phyloP scores from a whole-genome alignment of 1,284 basidiomycete genomes.

The Apiotrichum montevideense region DNA sequence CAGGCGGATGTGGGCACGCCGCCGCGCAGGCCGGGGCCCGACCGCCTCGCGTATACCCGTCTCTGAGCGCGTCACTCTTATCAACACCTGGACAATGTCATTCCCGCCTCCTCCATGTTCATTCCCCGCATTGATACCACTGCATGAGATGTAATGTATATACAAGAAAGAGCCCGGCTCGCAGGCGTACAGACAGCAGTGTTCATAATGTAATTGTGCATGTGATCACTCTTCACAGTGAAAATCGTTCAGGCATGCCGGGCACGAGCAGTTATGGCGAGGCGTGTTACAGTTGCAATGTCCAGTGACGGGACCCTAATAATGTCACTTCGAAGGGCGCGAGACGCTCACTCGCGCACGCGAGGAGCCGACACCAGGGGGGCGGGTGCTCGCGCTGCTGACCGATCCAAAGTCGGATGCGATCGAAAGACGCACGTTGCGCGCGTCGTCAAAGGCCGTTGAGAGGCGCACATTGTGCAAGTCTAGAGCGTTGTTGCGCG shows the following conservation, averaged over 20 bases:
- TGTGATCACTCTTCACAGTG: too few species aligned
- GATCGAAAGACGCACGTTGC: neutral
- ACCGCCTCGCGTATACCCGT: neutral
- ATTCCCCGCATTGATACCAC: too few species aligned
- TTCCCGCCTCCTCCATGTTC: too few species aligned
- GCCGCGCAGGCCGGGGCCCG: neutral
- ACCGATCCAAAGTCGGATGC: neutral
- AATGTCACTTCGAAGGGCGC: neutral
- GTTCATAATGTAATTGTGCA: too few species aligned
- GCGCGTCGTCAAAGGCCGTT: slow-evolving; percentile 8
- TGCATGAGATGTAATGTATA: too few species aligned
- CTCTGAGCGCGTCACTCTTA: neutral
- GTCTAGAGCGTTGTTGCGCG: neutral
- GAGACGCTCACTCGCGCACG: neutral
- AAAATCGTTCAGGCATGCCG: too few species aligned
- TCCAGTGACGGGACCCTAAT: too few species aligned
- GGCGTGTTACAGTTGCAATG: too few species aligned
- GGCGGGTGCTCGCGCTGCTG: neutral
- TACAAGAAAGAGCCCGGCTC: too few species aligned
- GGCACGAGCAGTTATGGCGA: too few species aligned
- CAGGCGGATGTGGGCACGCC: neutral
- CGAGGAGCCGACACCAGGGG: neutral
- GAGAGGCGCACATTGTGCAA: slow-evolving; percentile 6
- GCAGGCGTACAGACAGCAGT: too few species aligned
- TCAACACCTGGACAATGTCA: neutral